Evolutionary conservation across 768 basidiomycete genomes (phyloP).

Genomic region (Xerocomellus intermedius): DNA sequence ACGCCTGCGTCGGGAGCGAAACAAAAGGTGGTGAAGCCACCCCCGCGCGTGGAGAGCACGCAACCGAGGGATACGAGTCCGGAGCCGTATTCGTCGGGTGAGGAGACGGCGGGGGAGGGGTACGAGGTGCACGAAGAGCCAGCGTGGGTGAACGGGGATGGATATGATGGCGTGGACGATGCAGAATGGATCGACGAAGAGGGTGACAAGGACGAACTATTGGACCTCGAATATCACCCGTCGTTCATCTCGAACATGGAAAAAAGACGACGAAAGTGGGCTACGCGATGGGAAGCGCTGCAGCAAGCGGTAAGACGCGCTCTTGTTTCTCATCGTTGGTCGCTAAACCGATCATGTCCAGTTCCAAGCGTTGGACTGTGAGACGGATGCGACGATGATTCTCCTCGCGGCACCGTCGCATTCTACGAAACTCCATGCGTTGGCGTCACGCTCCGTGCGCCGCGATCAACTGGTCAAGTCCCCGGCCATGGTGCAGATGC

Average conservation of each 20-base stretch:
- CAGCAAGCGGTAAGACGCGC: slow-evolving; percentile 58
- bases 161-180: slow-evolving; percentile 31
- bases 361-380: slow-evolving; percentile 78
- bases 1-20: slow-evolving; percentile 16
- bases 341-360: slow-evolving; percentile 27
- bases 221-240: slow-evolving; percentile 78
- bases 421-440: slow-evolving; percentile 58
- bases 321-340: neutral
- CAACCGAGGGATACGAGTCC: slow-evolving; percentile 81
- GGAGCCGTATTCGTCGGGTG: slow-evolving; percentile 70
- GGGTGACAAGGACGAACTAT: slow-evolving; percentile 64
- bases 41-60: slow-evolving; percentile 78
- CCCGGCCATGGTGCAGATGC: slow-evolving; percentile 50
- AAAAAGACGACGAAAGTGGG: slow-evolving; percentile 71
- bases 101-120: slow-evolving; percentile 76
- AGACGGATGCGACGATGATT: slow-evolving; percentile 77
- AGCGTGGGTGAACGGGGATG: slow-evolving; percentile 32
- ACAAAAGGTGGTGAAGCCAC: slow-evolving; percentile 50
- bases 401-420: slow-evolving; percentile 76
- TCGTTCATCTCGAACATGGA: slow-evolving; percentile 62
- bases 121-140: slow-evolving; percentile 42
- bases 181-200: slow-evolving; percentile 76
- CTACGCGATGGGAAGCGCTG: slow-evolving; percentile 71
- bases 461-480: slow-evolving; percentile 52
- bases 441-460: slow-evolving; percentile 69